A percentile compares a stretch with the other conserved stretches of the same genome.
Conservation (phyloP, 495 filamentous ascomycete species). For the Friedmanniomyces simplex region DNA sequence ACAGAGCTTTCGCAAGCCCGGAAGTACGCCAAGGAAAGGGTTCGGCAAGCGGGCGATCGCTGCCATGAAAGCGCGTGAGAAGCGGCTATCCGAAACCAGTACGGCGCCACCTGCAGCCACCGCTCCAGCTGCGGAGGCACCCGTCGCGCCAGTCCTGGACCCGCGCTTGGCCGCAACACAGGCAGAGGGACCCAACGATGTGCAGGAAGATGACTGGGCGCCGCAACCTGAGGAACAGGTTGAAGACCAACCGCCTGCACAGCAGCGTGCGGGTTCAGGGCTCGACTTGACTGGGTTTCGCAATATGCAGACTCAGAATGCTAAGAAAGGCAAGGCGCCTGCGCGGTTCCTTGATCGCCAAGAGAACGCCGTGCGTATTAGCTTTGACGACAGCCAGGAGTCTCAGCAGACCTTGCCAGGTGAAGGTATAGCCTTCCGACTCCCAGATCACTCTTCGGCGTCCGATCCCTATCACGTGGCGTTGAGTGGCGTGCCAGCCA, state of each 20-base stretch:
- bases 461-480: slow-evolving; percentile 11
- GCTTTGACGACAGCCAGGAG: slow-evolving; percentile 24
- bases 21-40: background rate
- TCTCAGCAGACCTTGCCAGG: background rate
- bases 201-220: background rate
- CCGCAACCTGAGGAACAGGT: background rate
- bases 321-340: slow-evolving; percentile 17
- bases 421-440: background rate
- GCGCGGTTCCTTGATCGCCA: slow-evolving; percentile 33
- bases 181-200: background rate
- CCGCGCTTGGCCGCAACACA: background rate
- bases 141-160: background rate
- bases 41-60: background rate
- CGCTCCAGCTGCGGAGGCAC: background rate
- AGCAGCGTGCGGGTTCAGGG: background rate
- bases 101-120: background rate
- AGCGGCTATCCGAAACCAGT: background rate
- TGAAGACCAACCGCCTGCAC: background rate
- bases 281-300: slow-evolving; percentile 3
- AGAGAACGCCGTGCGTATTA: slow-evolving; percentile 25
- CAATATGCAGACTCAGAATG: slow-evolving; percentile 21
- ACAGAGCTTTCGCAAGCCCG: slow-evolving; percentile 8
- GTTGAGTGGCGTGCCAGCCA: slow-evolving; percentile 7
- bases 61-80: slow-evolving; percentile 1
- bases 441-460: slow-evolving; percentile 10